These are phyloP conservation scores for Ganoderma boninense DNA, from an alignment of 1,284 basidiomycete genomes.

Conservation along the genomic window DNA sequence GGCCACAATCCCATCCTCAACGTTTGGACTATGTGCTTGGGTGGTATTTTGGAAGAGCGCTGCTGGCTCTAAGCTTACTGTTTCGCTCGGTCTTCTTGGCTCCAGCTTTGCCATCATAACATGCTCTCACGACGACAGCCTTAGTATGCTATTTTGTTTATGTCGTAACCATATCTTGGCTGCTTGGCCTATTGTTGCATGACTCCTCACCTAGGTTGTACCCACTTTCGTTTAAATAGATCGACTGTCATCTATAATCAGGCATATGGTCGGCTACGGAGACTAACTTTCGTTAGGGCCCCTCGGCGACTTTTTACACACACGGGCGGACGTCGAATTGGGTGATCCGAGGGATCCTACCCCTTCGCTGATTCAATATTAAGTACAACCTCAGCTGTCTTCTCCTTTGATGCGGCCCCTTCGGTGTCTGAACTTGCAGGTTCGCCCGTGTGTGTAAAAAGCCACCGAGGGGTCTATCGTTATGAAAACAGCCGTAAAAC, in stretches of 20 bases:
- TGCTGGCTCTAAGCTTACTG: background rate
- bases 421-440: too few relatives aligned
- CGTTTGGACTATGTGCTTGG: background rate
- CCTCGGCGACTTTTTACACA: too few relatives aligned
- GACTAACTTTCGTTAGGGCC: too few relatives aligned
- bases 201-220: background rate
- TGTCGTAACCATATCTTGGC: slow-evolving; percentile 4
- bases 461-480: background rate
- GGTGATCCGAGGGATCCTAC: too few relatives aligned
- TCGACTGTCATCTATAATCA: too few relatives aligned
- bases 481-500: background rate
- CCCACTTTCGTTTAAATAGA: background rate
- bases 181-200: background rate
- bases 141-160: background rate
- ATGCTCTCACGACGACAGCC: background rate
- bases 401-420: too few relatives aligned
- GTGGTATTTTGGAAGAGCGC: background rate
- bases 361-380: too few relatives aligned
- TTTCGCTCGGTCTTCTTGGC: background rate
- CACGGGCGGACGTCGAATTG: too few relatives aligned
- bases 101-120: background rate
- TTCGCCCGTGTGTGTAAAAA: too few relatives aligned
- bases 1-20: slow-evolving; percentile 5
- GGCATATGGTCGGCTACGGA: too few relatives aligned
- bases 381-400: too few relatives aligned